These are phyloP conservation scores for Baorangia bicolor DNA, from an alignment of 768 basidiomycete species.

Conservation along the genomic window DNA sequence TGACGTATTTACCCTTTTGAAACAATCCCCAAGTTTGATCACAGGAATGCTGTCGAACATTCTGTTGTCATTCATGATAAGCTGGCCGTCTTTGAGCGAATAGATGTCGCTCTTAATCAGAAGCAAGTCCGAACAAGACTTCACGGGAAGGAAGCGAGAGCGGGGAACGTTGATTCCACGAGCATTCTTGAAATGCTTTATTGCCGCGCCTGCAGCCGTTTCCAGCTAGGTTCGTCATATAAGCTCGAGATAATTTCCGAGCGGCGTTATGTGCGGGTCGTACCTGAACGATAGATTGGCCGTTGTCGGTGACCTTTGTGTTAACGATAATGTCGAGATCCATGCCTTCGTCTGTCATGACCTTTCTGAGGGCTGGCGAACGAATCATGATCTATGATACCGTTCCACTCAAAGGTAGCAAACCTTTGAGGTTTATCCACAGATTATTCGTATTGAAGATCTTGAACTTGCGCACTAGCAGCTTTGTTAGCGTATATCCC, in stretches of 20 bases:
- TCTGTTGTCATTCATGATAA: constrained; percentile 78
- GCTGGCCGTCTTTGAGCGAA: constrained; percentile 82
- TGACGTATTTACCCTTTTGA: constrained; percentile 75
- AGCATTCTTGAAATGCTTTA: constrained; percentile 90
- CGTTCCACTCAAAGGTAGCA: constrained; percentile 6
- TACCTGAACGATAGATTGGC: constrained; percentile 80
- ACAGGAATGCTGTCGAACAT: constrained; percentile 92
- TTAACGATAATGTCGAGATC: constrained; percentile 96
- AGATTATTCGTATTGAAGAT: constrained; percentile 88
- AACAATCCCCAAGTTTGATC: constrained; percentile 94
- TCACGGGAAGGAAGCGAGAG: constrained; percentile 89
- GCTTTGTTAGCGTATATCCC: neutral
- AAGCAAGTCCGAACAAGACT: constrained; percentile 84
- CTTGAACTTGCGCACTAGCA: constrained; percentile 81
- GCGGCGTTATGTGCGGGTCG: neutral
- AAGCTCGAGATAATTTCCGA: constrained; percentile 4
- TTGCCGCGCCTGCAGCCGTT: constrained; percentile 90
- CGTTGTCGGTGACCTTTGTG: constrained; percentile 83
- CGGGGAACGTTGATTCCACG: constrained; percentile 96
- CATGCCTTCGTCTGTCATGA: constrained; percentile 84
- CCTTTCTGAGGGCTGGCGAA: constrained; percentile 73
- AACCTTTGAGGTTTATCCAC: constrained; percentile 77
- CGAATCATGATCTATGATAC: neutral
- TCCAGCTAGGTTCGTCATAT: constrained; percentile 51
- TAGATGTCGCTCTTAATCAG: constrained; percentile 93